Evolutionary conservation across 805 yeast species (phyloP), one percentile per base, ranked within the genome.

Genomic region (Candida parachauliodes): DNA sequence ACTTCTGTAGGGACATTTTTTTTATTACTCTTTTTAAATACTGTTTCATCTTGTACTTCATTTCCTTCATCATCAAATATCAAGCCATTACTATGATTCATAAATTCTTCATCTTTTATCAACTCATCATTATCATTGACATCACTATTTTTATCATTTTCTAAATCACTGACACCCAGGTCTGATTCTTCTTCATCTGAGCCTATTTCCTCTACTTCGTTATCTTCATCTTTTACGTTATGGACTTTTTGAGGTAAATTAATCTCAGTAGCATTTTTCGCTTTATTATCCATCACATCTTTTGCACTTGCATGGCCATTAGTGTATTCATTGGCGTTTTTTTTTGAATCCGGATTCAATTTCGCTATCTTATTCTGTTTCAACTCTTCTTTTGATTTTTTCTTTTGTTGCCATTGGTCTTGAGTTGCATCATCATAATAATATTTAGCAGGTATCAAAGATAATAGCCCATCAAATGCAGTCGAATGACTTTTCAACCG

Each of bases 391-490:
- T 83, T 84, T 21, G 78, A 60, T 61, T 81, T 76, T 67, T 88
- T 87, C 65, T 80, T 85, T 50, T 81, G 83, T 50, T 82, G 81
- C 97, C 97, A 89, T 62, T 91, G 97, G 36, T 82, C 81, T 50
- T 83, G 80, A 2, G 91, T 82, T 41, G 86, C 91, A 27, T 85
- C 96, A 58, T 89, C 96, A 57, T 86, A 88, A 58, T 91, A 91
- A 54, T 83, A 88, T 55, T 88, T 88, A 2, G 97, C 95, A 3
- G 98, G 97, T 41, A 91, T 89, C 59, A 91, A 68, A 15, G 96
- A 87, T 42, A 91, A 68, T 36, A 91, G 68, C 17, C 97, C 95
- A 55, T 86, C 87, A 58, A 91, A 91, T 3, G 96, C 88, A 36
- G 78, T 68, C 10, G 93, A 80, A 54, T 83, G 88, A 22, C 78